Conservation (phyloP, 495 filamentous ascomycete genomes). For the Penicillium goetzii region DNA sequence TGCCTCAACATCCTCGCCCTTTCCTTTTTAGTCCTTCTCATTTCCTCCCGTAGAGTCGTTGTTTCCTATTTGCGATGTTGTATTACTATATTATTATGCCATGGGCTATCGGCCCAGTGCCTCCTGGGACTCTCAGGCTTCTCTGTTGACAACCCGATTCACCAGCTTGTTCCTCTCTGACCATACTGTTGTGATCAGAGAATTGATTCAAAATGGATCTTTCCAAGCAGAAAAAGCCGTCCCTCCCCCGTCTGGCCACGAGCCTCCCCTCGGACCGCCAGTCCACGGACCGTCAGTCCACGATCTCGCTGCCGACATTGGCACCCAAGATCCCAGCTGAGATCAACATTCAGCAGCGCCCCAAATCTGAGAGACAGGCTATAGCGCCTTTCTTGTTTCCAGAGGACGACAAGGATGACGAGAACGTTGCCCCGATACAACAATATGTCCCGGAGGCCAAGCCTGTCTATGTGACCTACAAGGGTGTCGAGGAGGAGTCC, state of each 20-base stretch:
- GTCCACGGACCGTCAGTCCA: conserved; percentile 4
- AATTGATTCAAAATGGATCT: conserved; percentile 18
- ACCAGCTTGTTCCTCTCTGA: not conserved
- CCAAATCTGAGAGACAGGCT: conserved; percentile 9
- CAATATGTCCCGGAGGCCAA: conserved; percentile 21
- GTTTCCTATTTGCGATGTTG: not conserved
- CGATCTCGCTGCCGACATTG: conserved; percentile 12
- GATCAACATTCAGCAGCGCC: not conserved
- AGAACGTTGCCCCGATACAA: conserved; percentile 20
- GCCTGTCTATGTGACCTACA: conserved; percentile 14
- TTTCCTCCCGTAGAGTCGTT: not conserved
- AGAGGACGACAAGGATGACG: conserved; percentile 34
- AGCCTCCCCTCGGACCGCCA: no score
- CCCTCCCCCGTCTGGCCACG: conserved; percentile 26
- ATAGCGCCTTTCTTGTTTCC: conserved; percentile 31
- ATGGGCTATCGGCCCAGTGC: not conserved
- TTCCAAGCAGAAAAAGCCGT: conserved; percentile 19
- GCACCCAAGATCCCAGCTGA: conserved; percentile 2
- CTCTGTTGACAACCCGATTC: not conserved
- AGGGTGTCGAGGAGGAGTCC: conserved; percentile 24
- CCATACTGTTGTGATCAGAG: not conserved
- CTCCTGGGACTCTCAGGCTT: not conserved
- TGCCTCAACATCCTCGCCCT: not conserved
- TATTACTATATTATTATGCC: not conserved
- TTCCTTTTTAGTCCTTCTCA: not conserved